Evolutionary conservation across 1,284 basidiomycete genomes (phyloP).

Genomic region (Heterobasidion irregulare): DNA sequence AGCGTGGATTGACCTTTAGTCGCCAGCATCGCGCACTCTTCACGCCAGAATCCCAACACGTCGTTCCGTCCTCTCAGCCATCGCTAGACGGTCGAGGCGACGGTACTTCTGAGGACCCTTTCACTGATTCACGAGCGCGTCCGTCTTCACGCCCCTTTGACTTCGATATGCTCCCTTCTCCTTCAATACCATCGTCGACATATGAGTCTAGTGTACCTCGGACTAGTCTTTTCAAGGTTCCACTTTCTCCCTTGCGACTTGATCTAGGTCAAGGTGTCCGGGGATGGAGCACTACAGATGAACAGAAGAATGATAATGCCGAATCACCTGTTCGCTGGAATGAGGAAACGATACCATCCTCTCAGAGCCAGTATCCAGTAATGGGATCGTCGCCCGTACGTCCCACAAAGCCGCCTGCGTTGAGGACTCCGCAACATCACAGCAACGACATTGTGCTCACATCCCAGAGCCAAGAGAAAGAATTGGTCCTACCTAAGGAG

Average conservation of each 20-base stretch:
- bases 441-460: constrained; percentile 13
- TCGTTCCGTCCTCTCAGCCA: constrained; percentile 1
- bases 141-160: too few relatives aligned
- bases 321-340: not conserved
- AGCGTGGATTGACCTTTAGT: too few relatives aligned
- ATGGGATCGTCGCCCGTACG: not conserved
- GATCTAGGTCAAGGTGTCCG: not conserved
- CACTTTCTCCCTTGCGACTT: not conserved
- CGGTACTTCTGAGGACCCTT: not conserved
- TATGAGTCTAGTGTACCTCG: too few relatives aligned
- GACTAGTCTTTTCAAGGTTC: not conserved
- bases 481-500: constrained; percentile 4
- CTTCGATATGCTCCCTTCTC: too few relatives aligned
- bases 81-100: not conserved
- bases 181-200: too few relatives aligned
- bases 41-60: constrained; percentile 3
- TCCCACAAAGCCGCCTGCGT: not conserved
- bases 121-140: too few relatives aligned
- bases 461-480: constrained; percentile 17
- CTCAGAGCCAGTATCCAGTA: constrained; percentile 6
- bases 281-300: not conserved
- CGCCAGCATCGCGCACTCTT: too few relatives aligned
- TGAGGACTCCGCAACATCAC: not conserved
- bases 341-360: constrained; percentile 1
- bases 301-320: not conserved